Percentiles rank a stretch among this genome's conserved stretches.
Evolutionary conservation across 208 protist species (phyloP).

Genomic region (Trichomonas tenax): DNA sequence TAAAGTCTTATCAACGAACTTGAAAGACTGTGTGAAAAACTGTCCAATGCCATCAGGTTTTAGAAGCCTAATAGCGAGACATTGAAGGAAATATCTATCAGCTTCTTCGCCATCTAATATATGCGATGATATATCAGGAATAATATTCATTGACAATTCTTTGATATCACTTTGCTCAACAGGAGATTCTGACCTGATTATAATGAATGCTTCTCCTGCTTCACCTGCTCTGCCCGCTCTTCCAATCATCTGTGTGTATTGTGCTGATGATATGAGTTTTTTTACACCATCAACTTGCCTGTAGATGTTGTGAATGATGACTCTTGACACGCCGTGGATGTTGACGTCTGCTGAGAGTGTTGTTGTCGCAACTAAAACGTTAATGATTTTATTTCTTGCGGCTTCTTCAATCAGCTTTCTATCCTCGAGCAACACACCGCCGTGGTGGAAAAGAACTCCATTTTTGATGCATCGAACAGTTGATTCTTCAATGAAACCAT

Average conservation of each 20-base stretch:
- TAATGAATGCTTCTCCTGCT: background rate
- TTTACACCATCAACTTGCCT: background rate
- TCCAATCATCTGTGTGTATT: conserved; percentile 1
- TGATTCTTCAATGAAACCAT: background rate
- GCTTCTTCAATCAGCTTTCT: background rate
- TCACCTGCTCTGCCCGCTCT: background rate
- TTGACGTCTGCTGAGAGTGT: background rate
- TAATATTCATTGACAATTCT: background rate
- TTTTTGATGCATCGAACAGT: background rate
- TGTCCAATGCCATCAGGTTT: background rate
- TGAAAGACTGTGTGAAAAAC: background rate
- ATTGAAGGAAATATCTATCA: background rate
- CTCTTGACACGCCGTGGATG: background rate
- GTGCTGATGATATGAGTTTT: background rate
- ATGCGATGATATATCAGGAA: background rate
- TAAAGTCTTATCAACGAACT: background rate
- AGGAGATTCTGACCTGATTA: background rate
- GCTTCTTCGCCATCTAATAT: background rate
- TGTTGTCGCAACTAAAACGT: background rate
- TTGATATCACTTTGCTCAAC: background rate
- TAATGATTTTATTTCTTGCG: background rate
- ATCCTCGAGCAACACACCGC: background rate
- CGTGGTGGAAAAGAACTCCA: background rate
- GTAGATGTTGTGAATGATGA: background rate
- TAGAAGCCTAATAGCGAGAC: background rate